Evolutionary conservation across 2,329 filamentous ascomycete species (phyloP).

Genomic region (Cordyceps pruinosa): DNA sequence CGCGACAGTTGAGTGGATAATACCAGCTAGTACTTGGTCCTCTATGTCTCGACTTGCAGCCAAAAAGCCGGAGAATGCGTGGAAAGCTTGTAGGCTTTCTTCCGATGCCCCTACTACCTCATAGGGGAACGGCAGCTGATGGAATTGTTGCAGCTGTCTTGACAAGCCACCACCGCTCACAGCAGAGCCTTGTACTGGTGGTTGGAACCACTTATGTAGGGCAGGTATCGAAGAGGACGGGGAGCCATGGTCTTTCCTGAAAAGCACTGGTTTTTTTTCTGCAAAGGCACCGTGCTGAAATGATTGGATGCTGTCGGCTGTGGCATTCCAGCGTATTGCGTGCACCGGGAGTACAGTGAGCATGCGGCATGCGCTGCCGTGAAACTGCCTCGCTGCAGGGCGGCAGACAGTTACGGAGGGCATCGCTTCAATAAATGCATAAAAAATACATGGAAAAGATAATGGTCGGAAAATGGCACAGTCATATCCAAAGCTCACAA

Average conservation of each 20-base stretch:
- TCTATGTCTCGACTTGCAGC: conserved; percentile 19
- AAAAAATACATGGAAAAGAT: not conserved
- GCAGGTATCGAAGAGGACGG: conserved; percentile 13
- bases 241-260: conserved; percentile 40
- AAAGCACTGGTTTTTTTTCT: conserved; percentile 41
- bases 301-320: conserved; percentile 24
- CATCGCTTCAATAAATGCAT: not conserved
- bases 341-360: conserved; percentile 8
- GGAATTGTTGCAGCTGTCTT: conserved; percentile 24
- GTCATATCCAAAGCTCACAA: not conserved
- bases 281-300: conserved; percentile 50
- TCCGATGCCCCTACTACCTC: conserved; percentile 27
- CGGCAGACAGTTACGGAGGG: not conserved
- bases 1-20: conserved; percentile 23
- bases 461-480: not conserved
- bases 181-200: conserved; percentile 35
- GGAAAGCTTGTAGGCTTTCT: conserved; percentile 13
- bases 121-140: conserved; percentile 31
- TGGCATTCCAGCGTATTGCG: not conserved
- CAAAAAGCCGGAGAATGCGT: conserved; percentile 25
- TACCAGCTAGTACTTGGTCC: conserved; percentile 26
- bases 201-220: conserved; percentile 19
- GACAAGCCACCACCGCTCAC: conserved; percentile 49
- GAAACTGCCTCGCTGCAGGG: not conserved
- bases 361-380: not conserved